These are phyloP conservation scores for Monilinia fructicola DNA, from an alignment of 2,329 filamentous ascomycete genomes.

Conservation along the genomic window DNA sequence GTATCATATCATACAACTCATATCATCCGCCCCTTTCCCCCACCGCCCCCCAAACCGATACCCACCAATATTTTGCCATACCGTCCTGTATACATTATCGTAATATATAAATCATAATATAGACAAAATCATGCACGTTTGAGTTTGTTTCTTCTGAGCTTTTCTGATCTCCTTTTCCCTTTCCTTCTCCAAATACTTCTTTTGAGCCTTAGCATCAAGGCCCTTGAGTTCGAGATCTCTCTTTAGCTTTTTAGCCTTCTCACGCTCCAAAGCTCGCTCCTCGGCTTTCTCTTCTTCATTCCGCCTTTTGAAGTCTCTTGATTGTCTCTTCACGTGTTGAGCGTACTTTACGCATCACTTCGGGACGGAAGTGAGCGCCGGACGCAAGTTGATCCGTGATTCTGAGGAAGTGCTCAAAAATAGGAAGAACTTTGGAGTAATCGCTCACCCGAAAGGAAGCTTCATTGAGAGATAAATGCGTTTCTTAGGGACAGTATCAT, in stretches of 20 bases:
- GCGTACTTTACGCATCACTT: conserved; percentile 83
- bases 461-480: conserved; percentile 75
- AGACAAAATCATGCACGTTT: conserved; percentile 38
- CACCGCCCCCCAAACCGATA: background rate
- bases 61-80: conserved; percentile 8
- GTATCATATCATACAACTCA: conserved; percentile 18
- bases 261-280: conserved; percentile 69
- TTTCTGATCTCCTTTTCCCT: conserved; percentile 68
- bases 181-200: conserved; percentile 81
- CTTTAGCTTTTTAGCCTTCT: conserved; percentile 83
- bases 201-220: conserved; percentile 79
- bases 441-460: conserved; percentile 64
- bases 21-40: background rate
- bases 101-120: conserved; percentile 7
- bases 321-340: conserved; percentile 77
- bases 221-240: conserved; percentile 77
- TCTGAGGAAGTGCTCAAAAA: conserved; percentile 81
- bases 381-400: conserved; percentile 79
- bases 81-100: conserved; percentile 20
- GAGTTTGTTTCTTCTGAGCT: conserved; percentile 61
- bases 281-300: conserved; percentile 81
- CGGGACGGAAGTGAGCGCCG: conserved; percentile 79
- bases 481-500: conserved; percentile 83
- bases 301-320: conserved; percentile 73
- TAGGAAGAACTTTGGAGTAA: conserved; percentile 65